Evolutionary conservation across 331 rosid genomes (phyloP).

Genomic region (Phaseolus coccineus): DNA sequence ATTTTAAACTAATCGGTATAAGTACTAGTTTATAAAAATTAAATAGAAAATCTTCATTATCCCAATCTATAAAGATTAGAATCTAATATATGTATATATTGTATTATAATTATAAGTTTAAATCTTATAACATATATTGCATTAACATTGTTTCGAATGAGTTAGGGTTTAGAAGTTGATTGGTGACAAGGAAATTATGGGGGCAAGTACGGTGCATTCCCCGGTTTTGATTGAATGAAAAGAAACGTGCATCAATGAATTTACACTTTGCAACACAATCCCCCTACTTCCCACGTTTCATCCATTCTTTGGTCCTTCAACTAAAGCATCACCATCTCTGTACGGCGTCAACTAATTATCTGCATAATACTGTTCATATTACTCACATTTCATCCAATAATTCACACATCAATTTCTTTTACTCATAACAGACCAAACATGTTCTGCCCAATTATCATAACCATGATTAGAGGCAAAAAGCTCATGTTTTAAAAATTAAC

Average conservation of each 20-base stretch:
- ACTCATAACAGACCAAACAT: conserved; percentile 10
- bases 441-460: conserved; percentile 29
- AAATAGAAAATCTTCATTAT: too few relatives aligned
- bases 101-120: too few relatives aligned
- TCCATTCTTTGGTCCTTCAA: too few relatives aligned
- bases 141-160: too few relatives aligned
- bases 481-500: conserved; percentile 19
- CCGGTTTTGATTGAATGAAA: not conserved
- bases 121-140: too few relatives aligned
- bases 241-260: not conserved
- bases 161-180: too few relatives aligned
- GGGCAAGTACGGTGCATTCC: not conserved
- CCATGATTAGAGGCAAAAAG: conserved; percentile 45
- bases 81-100: too few relatives aligned
- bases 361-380: conserved; percentile 6
- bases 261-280: conserved; percentile 15
- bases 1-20: too few relatives aligned
- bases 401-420: conserved; percentile 24
- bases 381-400: conserved; percentile 20
- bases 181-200: too few relatives aligned
- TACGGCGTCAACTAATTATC: not conserved
- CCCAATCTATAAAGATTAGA: too few relatives aligned
- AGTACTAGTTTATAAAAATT: too few relatives aligned
- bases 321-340: too few relatives aligned
- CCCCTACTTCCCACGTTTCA: conserved; percentile 27